Base-by-base conservation (phyloP, 2,329 filamentous ascomycete genomes). In the Biscogniauxia marginata region DNA sequence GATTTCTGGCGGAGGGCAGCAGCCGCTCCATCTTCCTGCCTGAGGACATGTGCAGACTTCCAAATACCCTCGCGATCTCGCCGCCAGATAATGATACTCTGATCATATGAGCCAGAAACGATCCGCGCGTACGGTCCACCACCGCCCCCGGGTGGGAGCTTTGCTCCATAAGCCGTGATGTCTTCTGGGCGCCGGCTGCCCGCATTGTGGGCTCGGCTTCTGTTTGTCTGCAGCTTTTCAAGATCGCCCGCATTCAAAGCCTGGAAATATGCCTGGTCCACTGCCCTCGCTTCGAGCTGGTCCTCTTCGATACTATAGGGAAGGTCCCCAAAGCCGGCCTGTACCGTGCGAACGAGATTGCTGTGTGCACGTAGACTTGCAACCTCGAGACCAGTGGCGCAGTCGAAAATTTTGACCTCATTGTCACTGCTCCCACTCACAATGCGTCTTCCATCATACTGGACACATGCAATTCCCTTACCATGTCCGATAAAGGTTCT, bases 371-470 rank as follows among this genome's bases (percentile, higher is more conserved):
- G 82, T 7, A 99, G 79, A 67, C 90, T 93, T 16, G 93, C 93
- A 5, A 98, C 91, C 72, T 98, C 93, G 9, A 95, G 87, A 3
- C 90, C 89, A 0, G 91, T 92, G 47, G 84, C 83, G 46, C 89
- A 87, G 70, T 98, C 95, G 71, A 96, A 99, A 19, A 99, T 95
- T 64, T 95, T 92, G 25, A 99, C 91, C 44, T 95, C 93, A 70
- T 96, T 92, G 72, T 99, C 95, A 65, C 93, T 97, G 72, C 93
- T 97, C 2, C 95, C 95, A 65, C 91, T 97, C 51, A 99, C 91
- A 60, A 99, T 96, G 19, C 95, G 85, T 50, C 91, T 86, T 22
- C 91, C 92, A 70, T 99, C 95, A 69, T 95, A 98, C 73, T 99
- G 93, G 16, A 99, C 93, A 71, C 95, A 99, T 2, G 95, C 95